Percentiles rank a stretch among this genome's conserved stretches.
phyloP scores from a whole-genome alignment of 148 eudicot species.

The Rhododendron williamsianum region DNA sequence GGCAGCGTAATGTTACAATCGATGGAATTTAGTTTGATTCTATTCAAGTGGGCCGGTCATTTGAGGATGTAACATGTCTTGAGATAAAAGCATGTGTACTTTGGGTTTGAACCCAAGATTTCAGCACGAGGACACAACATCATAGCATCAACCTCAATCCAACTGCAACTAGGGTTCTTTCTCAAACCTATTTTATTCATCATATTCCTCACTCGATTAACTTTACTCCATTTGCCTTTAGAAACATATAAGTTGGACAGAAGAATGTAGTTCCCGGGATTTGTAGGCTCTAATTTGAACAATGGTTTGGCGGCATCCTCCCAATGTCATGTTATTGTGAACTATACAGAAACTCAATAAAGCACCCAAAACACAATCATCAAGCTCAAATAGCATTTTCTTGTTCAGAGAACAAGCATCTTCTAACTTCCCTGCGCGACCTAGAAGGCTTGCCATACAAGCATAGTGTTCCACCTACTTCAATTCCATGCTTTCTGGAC shows the following conservation, averaged over 20 bases:
- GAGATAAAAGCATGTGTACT: constrained; percentile 49
- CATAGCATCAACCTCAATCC: constrained; percentile 34
- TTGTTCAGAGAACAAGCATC: no score
- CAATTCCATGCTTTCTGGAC: constrained; percentile 34
- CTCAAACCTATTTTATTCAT: no score
- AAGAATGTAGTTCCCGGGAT: constrained; percentile 58
- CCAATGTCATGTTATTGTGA: constrained; percentile 37
- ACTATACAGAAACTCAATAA: not conserved
- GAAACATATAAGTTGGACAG: constrained; percentile 40
- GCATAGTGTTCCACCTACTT: constrained; percentile 22
- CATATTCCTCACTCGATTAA: no score
- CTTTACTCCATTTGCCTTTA: no score
- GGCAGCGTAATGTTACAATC: not conserved
- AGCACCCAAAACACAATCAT: no score
- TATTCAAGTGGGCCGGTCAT: not conserved
- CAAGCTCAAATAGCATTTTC: no score
- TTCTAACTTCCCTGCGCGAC: constrained; percentile 46
- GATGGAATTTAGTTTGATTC: not conserved
- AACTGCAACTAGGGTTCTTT: constrained; percentile 35
- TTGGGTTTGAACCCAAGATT: constrained; percentile 28
- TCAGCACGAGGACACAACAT: no score
- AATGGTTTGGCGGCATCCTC: constrained; percentile 42
- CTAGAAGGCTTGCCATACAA: constrained; percentile 37
- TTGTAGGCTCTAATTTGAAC: constrained; percentile 47
- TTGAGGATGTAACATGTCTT: constrained; percentile 47